Evolutionary conservation across 2,329 filamentous ascomycete species (phyloP), one percentile per base, ranked within the genome.

Genomic region (Davidsoniella eucalypti): DNA sequence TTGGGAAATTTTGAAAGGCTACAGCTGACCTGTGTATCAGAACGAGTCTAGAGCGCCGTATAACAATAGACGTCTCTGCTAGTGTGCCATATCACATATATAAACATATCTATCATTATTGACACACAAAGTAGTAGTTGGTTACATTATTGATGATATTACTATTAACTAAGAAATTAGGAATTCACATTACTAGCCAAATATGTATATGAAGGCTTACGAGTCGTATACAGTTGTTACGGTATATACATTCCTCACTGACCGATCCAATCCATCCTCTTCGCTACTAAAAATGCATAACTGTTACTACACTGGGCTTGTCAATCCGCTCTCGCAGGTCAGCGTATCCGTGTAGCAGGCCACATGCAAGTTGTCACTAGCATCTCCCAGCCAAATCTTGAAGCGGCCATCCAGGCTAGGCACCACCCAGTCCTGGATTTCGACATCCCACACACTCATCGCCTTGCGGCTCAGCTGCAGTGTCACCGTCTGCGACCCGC

Each of bases 391-490:
- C 66, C 65, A 68, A 5, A 68, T 55, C 50, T 58, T 64, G 41
- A 67, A 68, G 17, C 52, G 56, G 2, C 65, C 65, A 29, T 64
- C 58, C 1, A 63, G 58, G 1, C 54, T 58, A 4, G 66, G 66
- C 7, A 71, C 61, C 1, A 77, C 70, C 83, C 83, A 87, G 56
- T 86, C 84, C 65, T 85, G 81, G 39, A 65, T 60, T 5, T 66
- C 62, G 0, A 76, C 72, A 59, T 83, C 80, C 83, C 83, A 87
- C 43, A 84, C 80, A 56, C 82, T 85, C 50, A 87, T 51, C 59
- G 87, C 83, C 57, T 80, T 75, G 51, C 83, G 71, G 5, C 73
- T 83, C 51, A 87, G 57, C 0, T 67, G 64, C 57, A 87, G 69
- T 17, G 69, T 67, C 0, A 86, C 71, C 0, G 64, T 69, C 51